These are phyloP conservation scores for Oidiodendron maius DNA, from an alignment of 495 filamentous ascomycete genomes.

Conservation along the genomic window DNA sequence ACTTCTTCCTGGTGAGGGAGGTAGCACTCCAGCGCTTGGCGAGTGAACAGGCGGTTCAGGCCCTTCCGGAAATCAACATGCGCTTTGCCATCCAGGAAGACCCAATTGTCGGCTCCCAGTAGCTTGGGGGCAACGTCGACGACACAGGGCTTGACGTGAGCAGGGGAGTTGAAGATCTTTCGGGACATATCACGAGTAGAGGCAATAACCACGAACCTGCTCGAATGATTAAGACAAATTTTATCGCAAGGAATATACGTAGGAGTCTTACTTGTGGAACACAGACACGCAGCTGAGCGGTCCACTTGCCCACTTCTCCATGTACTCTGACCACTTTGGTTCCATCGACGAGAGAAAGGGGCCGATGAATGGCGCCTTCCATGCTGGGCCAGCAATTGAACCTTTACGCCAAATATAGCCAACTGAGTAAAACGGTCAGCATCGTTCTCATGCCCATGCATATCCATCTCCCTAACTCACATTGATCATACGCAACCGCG, in stretches of 20 bases:
- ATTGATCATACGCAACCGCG: constrained; percentile 77
- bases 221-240: background rate
- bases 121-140: constrained; percentile 95
- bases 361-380: constrained; percentile 92
- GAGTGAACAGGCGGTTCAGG: constrained; percentile 90
- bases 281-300: constrained; percentile 94
- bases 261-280: constrained; percentile 87
- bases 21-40: constrained; percentile 80
- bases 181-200: constrained; percentile 93
- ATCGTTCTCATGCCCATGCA: background rate
- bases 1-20: constrained; percentile 89
- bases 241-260: background rate
- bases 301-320: constrained; percentile 87
- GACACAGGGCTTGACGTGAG: constrained; percentile 92
- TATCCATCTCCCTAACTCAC: constrained; percentile 49
- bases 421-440: constrained; percentile 40
- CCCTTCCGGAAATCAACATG: constrained; percentile 98
- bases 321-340: constrained; percentile 85
- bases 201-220: constrained; percentile 94
- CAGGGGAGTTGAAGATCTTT: constrained; percentile 94
- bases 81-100: constrained; percentile 91
- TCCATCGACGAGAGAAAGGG: constrained; percentile 90
- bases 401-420: constrained; percentile 84
- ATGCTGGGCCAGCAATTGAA: constrained; percentile 71
- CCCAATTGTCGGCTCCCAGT: constrained; percentile 89